Evolutionary conservation across 345 rosid genomes (phyloP).

Genomic region (Lepidium aucheri): DNA sequence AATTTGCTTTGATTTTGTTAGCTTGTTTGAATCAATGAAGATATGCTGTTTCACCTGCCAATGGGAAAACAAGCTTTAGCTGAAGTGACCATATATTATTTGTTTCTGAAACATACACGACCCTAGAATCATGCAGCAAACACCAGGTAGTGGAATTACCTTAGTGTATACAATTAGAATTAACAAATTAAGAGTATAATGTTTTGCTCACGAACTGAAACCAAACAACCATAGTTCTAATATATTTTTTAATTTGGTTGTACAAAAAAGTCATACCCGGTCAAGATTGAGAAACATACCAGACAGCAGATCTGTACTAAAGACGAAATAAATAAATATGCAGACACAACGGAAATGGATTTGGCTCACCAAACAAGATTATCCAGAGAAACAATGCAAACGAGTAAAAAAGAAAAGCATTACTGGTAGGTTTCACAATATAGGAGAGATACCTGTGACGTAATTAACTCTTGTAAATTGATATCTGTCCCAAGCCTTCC

Average conservation of each 20-base stretch:
- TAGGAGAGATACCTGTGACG: slow-evolving; percentile 50
- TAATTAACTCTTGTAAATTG: slow-evolving; percentile 48
- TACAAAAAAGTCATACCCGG: neutral
- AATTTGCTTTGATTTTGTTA: slow-evolving; percentile 83
- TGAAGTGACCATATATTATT: neutral
- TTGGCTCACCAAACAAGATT: neutral
- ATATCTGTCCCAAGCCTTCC: slow-evolving; percentile 44
- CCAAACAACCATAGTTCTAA: neutral
- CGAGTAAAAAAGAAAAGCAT: neutral
- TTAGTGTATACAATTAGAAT: neutral
- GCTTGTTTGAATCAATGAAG: slow-evolving; percentile 58
- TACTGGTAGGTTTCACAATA: neutral
- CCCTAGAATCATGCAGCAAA: neutral
- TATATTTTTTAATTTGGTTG: neutral
- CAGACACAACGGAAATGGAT: neutral
- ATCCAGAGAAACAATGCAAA: slow-evolving; percentile 2
- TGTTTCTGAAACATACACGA: neutral
- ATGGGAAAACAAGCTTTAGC: slow-evolving; percentile 11
- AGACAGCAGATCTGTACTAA: neutral
- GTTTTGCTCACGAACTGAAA: neutral
- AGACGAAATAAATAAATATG: neutral
- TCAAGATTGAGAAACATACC: neutral
- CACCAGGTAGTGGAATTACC: neutral
- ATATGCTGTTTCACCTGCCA: slow-evolving; percentile 70
- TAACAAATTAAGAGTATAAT: neutral